Evolutionary conservation across 495 filamentous ascomycete genomes (phyloP).

Genomic region (Aspergillus saccharolyticus): DNA sequence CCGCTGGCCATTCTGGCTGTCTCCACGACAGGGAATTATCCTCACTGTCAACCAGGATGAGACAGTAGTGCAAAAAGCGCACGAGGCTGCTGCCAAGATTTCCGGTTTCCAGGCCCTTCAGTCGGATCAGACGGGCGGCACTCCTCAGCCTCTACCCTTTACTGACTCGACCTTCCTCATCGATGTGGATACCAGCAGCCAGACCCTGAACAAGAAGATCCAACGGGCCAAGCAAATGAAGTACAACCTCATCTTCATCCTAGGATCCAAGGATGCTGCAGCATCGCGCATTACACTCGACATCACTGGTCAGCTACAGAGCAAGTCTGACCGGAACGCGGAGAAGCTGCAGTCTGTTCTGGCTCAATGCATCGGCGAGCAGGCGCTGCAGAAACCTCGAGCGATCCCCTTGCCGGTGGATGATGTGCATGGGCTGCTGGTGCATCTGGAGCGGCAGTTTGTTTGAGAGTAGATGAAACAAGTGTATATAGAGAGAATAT

Average conservation of each 20-base stretch:
- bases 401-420: slow-evolving; percentile 35
- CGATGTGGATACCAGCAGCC: slow-evolving; percentile 63
- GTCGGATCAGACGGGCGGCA: slow-evolving; percentile 12
- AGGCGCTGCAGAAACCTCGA: slow-evolving; percentile 33
- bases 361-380: slow-evolving; percentile 24
- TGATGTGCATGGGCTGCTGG: slow-evolving; percentile 36
- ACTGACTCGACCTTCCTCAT: slow-evolving; percentile 54
- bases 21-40: slow-evolving; percentile 74
- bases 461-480: slow-evolving; percentile 15
- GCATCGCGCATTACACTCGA: slow-evolving; percentile 42
- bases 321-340: slow-evolving; percentile 29
- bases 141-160: slow-evolving; percentile 33
- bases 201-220: slow-evolving; percentile 63
- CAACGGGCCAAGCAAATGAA: slow-evolving; percentile 64
- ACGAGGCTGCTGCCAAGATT: slow-evolving; percentile 36
- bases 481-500: not conserved
- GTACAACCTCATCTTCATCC: slow-evolving; percentile 69
- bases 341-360: slow-evolving; percentile 30
- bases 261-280: slow-evolving; percentile 56
- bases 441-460: slow-evolving; percentile 40
- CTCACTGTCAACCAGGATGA: slow-evolving; percentile 66
- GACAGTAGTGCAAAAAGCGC: slow-evolving; percentile 54
- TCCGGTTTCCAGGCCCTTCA: slow-evolving; percentile 31
- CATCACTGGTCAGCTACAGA: slow-evolving; percentile 42
- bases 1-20: slow-evolving; percentile 88